phyloP scores from a whole-genome alignment of 306 rosid species.

The Prunus mongolica region DNA sequence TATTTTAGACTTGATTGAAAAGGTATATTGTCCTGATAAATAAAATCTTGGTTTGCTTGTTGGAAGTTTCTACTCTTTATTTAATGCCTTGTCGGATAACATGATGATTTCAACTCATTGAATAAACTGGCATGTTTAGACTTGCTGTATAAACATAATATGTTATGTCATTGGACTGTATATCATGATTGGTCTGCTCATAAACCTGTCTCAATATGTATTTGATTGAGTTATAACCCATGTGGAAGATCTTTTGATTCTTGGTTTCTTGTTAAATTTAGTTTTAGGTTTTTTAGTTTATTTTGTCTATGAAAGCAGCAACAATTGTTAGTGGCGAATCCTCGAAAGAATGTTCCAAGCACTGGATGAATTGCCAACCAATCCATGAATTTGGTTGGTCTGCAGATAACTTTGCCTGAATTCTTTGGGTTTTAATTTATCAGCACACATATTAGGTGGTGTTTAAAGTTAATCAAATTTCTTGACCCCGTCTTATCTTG shows the following conservation, averaged over 20 bases:
- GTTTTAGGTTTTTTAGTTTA: neutral
- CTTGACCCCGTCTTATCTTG: neutral
- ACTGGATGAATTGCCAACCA: neutral
- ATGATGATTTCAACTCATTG: neutral
- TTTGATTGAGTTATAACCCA: neutral
- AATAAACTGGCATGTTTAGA: neutral
- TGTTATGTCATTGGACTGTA: neutral
- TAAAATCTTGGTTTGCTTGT: neutral
- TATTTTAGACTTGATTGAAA: constrained; percentile 63
- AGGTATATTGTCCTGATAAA: constrained; percentile 41
- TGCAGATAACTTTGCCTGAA: neutral
- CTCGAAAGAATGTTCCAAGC: neutral
- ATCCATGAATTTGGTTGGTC: constrained; percentile 1
- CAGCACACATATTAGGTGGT: neutral
- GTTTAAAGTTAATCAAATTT: neutral
- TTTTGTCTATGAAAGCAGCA: neutral
- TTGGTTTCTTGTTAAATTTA: neutral
- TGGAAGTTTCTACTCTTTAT: neutral
- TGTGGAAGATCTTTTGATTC: neutral
- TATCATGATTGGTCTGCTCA: neutral
- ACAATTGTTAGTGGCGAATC: neutral
- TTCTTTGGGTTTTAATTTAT: neutral
- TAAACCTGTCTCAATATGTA: neutral
- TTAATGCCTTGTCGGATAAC: neutral
- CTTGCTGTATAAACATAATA: neutral